These are phyloP conservation scores for Boletus coccyginus DNA, from an alignment of 768 basidiomycete species.

Conservation along the genomic window DNA sequence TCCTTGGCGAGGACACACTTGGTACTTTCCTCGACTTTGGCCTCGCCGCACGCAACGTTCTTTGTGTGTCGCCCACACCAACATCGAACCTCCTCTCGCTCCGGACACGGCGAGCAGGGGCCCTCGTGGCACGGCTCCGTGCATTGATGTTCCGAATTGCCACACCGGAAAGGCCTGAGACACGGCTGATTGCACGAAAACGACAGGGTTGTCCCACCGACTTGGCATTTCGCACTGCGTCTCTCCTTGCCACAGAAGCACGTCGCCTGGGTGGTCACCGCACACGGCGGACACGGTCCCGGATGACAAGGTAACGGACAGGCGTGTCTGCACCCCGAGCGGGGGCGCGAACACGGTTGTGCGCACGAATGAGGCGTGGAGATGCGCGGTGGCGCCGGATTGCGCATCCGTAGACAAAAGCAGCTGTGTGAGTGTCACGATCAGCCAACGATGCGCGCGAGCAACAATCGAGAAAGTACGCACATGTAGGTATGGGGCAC, in stretches of 20 bases:
- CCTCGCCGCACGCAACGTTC: constrained; percentile 64
- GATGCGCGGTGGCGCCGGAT: constrained; percentile 68
- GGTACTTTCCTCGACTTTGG: constrained; percentile 40
- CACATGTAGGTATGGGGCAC: constrained; percentile 69
- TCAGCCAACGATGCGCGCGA: not conserved
- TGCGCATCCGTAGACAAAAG: constrained; percentile 74
- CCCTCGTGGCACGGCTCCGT: constrained; percentile 72
- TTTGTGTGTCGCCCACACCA: constrained; percentile 76
- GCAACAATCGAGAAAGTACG: not conserved
- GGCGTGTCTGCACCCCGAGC: constrained; percentile 67
- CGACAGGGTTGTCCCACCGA: constrained; percentile 38
- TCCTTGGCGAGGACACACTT: constrained; percentile 27
- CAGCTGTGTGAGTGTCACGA: constrained; percentile 48
- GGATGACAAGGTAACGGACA: constrained; percentile 90
- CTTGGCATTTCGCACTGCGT: constrained; percentile 37
- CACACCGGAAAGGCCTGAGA: constrained; percentile 54
- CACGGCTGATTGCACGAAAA: constrained; percentile 40
- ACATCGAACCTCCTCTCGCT: constrained; percentile 56
- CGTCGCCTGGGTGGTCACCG: constrained; percentile 66
- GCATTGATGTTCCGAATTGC: constrained; percentile 65
- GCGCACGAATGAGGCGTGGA: constrained; percentile 79
- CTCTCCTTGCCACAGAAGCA: constrained; percentile 77
- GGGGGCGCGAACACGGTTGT: constrained; percentile 59
- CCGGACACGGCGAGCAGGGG: constrained; percentile 62
- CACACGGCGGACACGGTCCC: constrained; percentile 94